A percentile compares a stretch with the other conserved stretches of the same genome.
These are phyloP conservation scores for Phytophthora capsici DNA, from an alignment of 352 stramenopile genomes.

Conservation along the genomic window DNA sequence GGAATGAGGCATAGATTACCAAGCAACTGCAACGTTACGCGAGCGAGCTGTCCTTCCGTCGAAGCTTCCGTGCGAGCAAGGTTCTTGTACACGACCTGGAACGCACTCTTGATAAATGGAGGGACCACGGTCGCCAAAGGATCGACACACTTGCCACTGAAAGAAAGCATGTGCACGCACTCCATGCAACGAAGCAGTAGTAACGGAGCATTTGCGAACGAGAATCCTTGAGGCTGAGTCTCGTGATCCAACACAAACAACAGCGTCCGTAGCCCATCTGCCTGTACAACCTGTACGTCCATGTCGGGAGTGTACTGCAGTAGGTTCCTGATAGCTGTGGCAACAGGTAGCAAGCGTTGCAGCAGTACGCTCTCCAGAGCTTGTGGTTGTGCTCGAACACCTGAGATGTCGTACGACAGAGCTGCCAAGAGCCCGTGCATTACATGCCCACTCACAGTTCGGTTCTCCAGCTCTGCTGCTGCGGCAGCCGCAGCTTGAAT, in stretches of 20 bases:
- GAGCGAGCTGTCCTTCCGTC: constrained; percentile 81
- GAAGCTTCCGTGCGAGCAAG: constrained; percentile 78
- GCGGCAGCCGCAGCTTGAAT: constrained; percentile 44
- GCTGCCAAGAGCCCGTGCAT: constrained; percentile 77
- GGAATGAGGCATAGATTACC: constrained; percentile 88
- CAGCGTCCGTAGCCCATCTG: constrained; percentile 73
- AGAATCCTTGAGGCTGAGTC: constrained; percentile 80
- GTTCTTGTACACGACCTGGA: constrained; percentile 87
- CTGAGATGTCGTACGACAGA: constrained; percentile 75
- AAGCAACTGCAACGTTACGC: constrained; percentile 81
- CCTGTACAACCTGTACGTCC: constrained; percentile 82
- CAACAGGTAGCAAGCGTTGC: constrained; percentile 76
- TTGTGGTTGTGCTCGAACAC: constrained; percentile 72
- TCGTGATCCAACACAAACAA: constrained; percentile 86
- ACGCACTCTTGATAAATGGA: constrained; percentile 86
- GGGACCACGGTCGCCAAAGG: constrained; percentile 75
- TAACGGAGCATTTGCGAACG: constrained; percentile 72
- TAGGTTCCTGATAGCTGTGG: constrained; percentile 81
- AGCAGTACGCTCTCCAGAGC: constrained; percentile 72
- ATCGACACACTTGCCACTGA: constrained; percentile 84
- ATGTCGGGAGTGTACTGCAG: constrained; percentile 86
- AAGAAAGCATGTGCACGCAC: constrained; percentile 88
- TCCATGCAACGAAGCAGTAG: constrained; percentile 88
- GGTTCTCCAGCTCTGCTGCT: constrained; percentile 44
- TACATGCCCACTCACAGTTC: constrained; percentile 67